Conservation (phyloP, 345 rosid genomes). For the Pugionium cornutum region DNA sequence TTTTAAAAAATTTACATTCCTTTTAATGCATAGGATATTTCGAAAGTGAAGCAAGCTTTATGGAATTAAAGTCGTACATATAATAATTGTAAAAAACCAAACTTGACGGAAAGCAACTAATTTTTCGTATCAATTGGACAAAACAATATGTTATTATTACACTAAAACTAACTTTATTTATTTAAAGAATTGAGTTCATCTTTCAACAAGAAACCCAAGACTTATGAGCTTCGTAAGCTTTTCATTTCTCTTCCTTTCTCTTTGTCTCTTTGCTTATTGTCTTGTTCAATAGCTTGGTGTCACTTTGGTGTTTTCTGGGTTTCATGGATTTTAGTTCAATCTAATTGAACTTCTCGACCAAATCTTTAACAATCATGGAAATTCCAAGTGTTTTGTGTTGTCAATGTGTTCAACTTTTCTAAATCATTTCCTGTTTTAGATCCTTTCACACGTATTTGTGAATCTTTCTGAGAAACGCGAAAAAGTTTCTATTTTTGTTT, state of each 20-base stretch:
- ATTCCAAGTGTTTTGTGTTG: background rate
- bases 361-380: background rate
- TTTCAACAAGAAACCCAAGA: conserved; percentile 29
- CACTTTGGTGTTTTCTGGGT: conserved; percentile 11
- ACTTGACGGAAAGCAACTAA: conserved; percentile 2
- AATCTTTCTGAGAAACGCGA: background rate
- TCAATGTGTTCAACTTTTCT: background rate
- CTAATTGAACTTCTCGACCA: background rate
- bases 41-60: conserved; percentile 23
- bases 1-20: too few relatives aligned
- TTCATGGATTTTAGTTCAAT: conserved; percentile 16
- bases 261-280: background rate
- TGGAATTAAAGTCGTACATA: conserved; percentile 21
- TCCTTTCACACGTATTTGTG: background rate
- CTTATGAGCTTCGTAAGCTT: conserved; percentile 37
- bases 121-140: background rate
- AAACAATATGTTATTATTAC: conserved; percentile 4
- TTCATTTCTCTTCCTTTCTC: background rate
- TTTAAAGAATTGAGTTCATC: background rate
- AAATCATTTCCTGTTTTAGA: background rate
- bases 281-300: background rate
- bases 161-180: conserved; percentile 16
- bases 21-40: too few relatives aligned
- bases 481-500: background rate
- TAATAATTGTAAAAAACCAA: conserved; percentile 16